Evolutionary conservation across 148 eudicot genomes (phyloP), one percentile per base, ranked within the genome.

Genomic region (Arbutus unedo): DNA sequence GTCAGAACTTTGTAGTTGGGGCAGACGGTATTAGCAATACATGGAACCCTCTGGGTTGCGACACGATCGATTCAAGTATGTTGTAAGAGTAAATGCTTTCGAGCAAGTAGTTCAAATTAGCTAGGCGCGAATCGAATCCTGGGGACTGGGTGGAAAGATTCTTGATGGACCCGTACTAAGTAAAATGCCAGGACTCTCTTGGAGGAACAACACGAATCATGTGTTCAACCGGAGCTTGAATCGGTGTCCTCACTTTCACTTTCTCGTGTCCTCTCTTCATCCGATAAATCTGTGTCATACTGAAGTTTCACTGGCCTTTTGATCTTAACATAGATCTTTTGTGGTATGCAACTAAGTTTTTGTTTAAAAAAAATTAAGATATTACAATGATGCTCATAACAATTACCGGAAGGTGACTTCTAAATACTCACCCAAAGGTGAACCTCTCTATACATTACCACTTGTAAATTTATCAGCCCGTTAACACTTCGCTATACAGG

Each of bases 11-110:
- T 11, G 78, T 74, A 11, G 9, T 21, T 25, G 21, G 54, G 77
- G 77, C 77, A 74, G 47, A 74, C 10, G 16, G 77, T 72, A 72
- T 72, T 67, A 38, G 4, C 31, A 3, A 66, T 59, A 59, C 66
- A 59, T 59, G 66, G 66, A 70, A 70, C 74, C 74, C 21, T 72
- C 31, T 5, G 49, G 41, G n/a, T 45, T 4, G 44, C 16, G 18
- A 16, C 18, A 10, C n/a, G 4, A 38, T 31, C 62, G 16, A 50
- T 76, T 53, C 2, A 53, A 74, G 77, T 47, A 15, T 18, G 21
- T 72, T 45, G 44, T 7, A 71, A 44, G 50, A 72, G 55, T 19
- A 21, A 45, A n/a, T 31, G 38, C 38, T 31, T 31, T 31, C 38
- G 38, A 31, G 38, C 38, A 31, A 31, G 38, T 31, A 31, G 38